Conservation (phyloP, 495 filamentous ascomycete species). For the Neurospora sp. region DNA sequence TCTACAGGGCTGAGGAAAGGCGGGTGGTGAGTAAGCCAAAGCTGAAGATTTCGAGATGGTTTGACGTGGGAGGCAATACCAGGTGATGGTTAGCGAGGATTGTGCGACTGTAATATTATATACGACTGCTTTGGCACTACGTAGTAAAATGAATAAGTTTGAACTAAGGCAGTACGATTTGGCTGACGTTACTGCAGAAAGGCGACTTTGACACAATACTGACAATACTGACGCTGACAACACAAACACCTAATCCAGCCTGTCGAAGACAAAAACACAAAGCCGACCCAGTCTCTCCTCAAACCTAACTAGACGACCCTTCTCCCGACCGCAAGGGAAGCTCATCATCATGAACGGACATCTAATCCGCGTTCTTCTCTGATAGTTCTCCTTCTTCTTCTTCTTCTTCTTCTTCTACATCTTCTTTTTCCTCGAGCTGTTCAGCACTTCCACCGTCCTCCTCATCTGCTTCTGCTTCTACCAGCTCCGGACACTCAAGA, state of each 20-base stretch:
- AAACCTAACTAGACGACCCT: not conserved
- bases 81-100: not conserved
- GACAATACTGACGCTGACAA: not conserved
- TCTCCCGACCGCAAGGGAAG: not conserved
- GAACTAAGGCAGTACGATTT: not conserved
- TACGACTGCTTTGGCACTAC: not conserved
- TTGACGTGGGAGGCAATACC: not conserved
- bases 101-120: not conserved
- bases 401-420: too few species aligned
- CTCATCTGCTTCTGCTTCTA: not conserved
- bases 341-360: not conserved
- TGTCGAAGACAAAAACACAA: not conserved
- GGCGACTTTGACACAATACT: not conserved
- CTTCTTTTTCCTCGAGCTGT: not conserved
- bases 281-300: not conserved
- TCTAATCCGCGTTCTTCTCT: not conserved
- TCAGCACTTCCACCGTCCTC: not conserved
- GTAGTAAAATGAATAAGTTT: not conserved
- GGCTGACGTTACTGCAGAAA: not conserved
- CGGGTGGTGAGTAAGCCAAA: not conserved
- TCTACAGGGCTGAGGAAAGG: not conserved
- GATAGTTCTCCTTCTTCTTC: too few species aligned
- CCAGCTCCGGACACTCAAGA: not conserved
- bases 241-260: not conserved
- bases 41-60: not conserved